These are phyloP conservation scores for Ceratocystis papillata DNA, from an alignment of 2,329 filamentous ascomycete species.

Conservation along the genomic window DNA sequence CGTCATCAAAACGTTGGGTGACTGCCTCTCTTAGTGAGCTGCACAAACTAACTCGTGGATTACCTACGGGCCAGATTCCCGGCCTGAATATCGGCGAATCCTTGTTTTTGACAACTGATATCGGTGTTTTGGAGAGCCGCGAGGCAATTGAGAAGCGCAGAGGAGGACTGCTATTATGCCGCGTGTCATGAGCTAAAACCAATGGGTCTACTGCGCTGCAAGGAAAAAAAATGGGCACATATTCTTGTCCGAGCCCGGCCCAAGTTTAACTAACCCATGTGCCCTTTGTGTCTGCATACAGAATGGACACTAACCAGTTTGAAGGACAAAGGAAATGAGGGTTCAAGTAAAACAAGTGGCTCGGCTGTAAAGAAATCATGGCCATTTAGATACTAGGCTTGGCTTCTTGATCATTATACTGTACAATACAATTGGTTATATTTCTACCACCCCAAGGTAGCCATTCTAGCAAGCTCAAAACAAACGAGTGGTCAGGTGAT, in stretches of 20 bases:
- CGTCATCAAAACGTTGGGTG: conserved; percentile 63
- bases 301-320: neutral
- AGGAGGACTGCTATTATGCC: conserved; percentile 69
- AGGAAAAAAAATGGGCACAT: neutral
- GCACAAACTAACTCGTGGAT: conserved; percentile 55
- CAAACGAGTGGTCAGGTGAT: neutral
- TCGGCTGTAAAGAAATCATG: neutral
- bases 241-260: neutral
- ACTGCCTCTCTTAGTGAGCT: conserved; percentile 54
- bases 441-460: conserved; percentile 11
- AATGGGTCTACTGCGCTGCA: neutral
- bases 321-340: neutral
- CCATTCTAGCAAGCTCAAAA: neutral
- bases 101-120: conserved; percentile 66
- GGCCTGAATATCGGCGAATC: conserved; percentile 73
- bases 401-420: conserved; percentile 19
- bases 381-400: neutral
- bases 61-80: conserved; percentile 52
- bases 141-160: conserved; percentile 72
- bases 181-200: conserved; percentile 40
- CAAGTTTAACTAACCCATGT: neutral
- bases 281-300: neutral
- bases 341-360: neutral
- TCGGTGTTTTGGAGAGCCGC: conserved; percentile 67
- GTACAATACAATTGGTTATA: conserved; percentile 23